Conservation (phyloP, 225 moss, liverwort and hornwort species). For the Marchantia paleacea region DNA sequence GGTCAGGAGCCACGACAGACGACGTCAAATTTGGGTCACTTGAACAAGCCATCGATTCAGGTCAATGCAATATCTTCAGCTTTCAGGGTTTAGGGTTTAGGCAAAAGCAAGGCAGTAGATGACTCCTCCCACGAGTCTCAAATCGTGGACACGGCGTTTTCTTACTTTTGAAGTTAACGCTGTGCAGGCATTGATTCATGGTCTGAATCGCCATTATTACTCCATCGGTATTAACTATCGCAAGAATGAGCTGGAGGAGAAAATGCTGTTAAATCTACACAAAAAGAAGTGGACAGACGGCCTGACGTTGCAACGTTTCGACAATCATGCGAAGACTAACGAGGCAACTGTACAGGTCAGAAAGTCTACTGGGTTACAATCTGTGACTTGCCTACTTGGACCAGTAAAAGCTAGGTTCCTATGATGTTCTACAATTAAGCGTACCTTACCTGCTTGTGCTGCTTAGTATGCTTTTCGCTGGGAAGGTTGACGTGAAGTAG, state of each 20-base stretch:
- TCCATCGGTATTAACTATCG: constrained; percentile 95
- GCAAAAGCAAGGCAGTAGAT: background rate
- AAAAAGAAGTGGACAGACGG: constrained; percentile 99
- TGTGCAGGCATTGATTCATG: constrained; percentile 86
- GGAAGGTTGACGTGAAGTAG: no score
- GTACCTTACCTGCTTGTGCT: no score
- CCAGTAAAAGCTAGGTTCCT: no score
- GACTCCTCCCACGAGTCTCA: background rate
- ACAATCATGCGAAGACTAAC: constrained; percentile 81
- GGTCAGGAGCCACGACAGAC: constrained; percentile 98
- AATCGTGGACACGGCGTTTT: background rate
- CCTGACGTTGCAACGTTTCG: constrained; percentile 81
- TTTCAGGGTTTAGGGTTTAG: background rate
- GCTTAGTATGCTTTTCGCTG: no score
- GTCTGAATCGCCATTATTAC: constrained; percentile 90
- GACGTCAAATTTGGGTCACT: constrained; percentile 87
- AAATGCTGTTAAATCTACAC: constrained; percentile 91
- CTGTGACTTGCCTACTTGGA: no score
- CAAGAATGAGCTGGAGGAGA: constrained; percentile 94
- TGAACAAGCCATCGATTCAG: constrained; percentile 97
- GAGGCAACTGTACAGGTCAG: constrained; percentile 81
- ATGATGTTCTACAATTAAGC: no score
- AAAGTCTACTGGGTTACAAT: no score
- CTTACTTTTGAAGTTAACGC: background rate
- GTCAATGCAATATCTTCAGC: constrained; percentile 24